Percentiles rank a stretch among this genome's conserved stretches.
Evolutionary conservation across 495 filamentous ascomycete species (phyloP).

Genomic region (Terfezia claveryi): DNA sequence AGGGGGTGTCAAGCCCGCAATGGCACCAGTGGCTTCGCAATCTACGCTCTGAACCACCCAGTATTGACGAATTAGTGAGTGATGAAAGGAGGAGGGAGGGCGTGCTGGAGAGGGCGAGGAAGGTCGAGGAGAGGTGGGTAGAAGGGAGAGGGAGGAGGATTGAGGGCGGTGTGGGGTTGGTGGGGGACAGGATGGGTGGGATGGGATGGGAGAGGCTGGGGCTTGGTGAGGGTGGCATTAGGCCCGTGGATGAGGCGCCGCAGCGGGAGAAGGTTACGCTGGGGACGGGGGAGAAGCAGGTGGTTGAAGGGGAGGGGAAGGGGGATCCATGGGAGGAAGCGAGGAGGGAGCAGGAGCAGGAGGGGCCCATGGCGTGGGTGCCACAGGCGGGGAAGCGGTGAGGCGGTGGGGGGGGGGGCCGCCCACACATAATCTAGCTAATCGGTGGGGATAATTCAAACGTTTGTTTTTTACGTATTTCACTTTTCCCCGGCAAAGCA

Average conservation of each 20-base stretch:
- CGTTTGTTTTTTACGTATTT: too few species aligned
- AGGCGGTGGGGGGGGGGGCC: background rate
- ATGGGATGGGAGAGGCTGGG: background rate
- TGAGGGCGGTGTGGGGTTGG: background rate
- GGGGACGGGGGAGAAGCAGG: too few species aligned
- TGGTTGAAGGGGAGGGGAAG: background rate
- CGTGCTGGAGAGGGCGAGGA: constrained; percentile 51
- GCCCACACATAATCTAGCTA: too few species aligned
- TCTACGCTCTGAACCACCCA: constrained; percentile 44
- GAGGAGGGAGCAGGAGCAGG: background rate
- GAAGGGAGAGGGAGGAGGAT: background rate
- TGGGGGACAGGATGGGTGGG: background rate
- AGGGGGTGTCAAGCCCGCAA: constrained; percentile 27
- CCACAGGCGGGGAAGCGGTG: background rate
- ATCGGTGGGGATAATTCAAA: too few species aligned
- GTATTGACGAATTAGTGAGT: constrained; percentile 36
- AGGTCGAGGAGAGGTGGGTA: constrained; percentile 54
- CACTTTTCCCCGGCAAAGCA: too few species aligned
- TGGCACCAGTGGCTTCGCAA: constrained; percentile 97
- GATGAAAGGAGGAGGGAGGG: constrained; percentile 44
- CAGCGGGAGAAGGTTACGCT: too few species aligned
- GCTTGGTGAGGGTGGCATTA: background rate
- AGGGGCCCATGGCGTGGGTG: background rate
- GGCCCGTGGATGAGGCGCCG: too few species aligned
- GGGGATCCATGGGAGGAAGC: background rate